phyloP scores from a whole-genome alignment of 371 early-diverging fungal genomes.

The Smittium mucronatum region DNA sequence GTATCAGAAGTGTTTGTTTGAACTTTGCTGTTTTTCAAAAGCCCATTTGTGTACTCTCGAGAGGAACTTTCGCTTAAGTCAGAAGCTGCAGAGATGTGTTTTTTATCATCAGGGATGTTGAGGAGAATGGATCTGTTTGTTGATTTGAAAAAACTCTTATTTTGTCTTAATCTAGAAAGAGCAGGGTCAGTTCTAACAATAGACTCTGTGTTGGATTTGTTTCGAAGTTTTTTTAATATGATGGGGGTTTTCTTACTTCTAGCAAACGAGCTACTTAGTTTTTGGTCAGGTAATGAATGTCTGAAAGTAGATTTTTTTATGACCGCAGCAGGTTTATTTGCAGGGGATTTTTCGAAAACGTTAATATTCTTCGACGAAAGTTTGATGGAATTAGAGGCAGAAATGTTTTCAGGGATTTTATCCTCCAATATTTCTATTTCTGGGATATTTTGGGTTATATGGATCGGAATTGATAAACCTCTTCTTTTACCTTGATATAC shows the following conservation, averaged over 20 bases:
- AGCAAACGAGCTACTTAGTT: neutral
- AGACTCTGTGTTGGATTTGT: neutral
- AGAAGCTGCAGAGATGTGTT: neutral
- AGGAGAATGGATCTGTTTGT: neutral
- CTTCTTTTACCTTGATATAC: neutral
- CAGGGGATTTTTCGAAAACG: neutral
- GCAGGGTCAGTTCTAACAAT: neutral
- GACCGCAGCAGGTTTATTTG: neutral
- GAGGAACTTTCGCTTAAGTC: neutral
- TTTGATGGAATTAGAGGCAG: neutral
- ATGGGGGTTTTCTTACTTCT: neutral
- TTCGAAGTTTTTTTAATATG: neutral
- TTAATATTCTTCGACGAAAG: neutral
- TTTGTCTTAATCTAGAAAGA: neutral
- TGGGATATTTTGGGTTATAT: neutral
- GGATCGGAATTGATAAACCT: neutral
- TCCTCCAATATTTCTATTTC: neutral
- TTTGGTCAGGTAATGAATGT: neutral
- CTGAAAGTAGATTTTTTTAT: neutral
- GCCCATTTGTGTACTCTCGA: neutral
- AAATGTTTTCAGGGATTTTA: neutral
- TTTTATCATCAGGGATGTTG: neutral
- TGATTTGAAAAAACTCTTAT: neutral
- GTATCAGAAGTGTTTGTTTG: too few relatives aligned
- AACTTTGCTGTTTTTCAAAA: too few relatives aligned